These are phyloP conservation scores for Fusarium haematococcum DNA, from an alignment of 2,329 filamentous ascomycete species.

Conservation along the genomic window DNA sequence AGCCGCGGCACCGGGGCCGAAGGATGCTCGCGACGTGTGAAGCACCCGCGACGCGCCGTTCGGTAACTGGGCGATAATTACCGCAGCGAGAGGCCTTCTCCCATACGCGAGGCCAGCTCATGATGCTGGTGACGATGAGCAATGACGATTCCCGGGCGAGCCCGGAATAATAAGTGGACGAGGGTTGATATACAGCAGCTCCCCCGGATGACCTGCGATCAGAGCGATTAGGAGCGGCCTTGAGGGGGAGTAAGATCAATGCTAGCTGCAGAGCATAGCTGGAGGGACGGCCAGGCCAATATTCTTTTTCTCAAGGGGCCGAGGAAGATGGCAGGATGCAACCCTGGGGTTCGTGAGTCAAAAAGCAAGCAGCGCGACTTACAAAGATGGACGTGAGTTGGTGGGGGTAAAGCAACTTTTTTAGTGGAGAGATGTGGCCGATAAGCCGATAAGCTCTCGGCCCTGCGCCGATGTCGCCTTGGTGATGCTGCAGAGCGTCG, in stretches of 20 bases:
- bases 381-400: constrained; percentile 25
- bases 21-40: constrained; percentile 9
- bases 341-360: constrained; percentile 29
- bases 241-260: constrained; percentile 21
- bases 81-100: constrained; percentile 52
- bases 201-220: constrained; percentile 36
- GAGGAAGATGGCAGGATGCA: background rate
- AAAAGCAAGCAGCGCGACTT: constrained; percentile 23
- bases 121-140: constrained; percentile 42
- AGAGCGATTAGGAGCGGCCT: constrained; percentile 32
- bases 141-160: constrained; percentile 20
- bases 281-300: background rate
- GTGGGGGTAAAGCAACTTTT: constrained; percentile 29
- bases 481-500: constrained; percentile 15
- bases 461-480: constrained; percentile 39
- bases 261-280: constrained; percentile 41
- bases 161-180: constrained; percentile 17
- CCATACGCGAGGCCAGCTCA: constrained; percentile 56
- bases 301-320: background rate
- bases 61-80: constrained; percentile 28
- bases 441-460: constrained; percentile 45
- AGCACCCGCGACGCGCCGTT: constrained; percentile 5
- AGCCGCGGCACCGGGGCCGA: constrained; percentile 23
- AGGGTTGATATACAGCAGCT: constrained; percentile 20
- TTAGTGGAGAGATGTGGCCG: constrained; percentile 21